These are phyloP conservation scores for Thecaphora thlaspeos DNA, from an alignment of 1,284 basidiomycete species.

Conservation along the genomic window DNA sequence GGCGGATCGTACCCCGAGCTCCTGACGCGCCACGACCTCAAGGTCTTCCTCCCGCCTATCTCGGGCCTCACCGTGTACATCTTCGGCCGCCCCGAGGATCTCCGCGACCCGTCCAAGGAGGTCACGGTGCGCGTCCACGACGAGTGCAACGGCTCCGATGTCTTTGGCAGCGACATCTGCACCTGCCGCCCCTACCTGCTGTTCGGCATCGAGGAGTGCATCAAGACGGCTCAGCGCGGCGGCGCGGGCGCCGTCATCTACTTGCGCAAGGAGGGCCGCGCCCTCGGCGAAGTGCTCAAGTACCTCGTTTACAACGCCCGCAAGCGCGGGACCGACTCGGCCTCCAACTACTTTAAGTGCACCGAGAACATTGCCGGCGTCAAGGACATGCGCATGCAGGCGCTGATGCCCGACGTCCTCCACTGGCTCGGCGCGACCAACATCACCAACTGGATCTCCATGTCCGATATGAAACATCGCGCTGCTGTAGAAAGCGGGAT, in stretches of 20 bases:
- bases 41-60: conserved; percentile 92
- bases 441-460: conserved; percentile 64
- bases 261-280: conserved; percentile 89
- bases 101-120: conserved; percentile 63
- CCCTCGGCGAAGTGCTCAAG: conserved; percentile 74
- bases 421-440: conserved; percentile 50
- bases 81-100: conserved; percentile 62
- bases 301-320: conserved; percentile 81
- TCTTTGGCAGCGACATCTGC: conserved; percentile 85
- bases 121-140: conserved; percentile 90
- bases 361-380: conserved; percentile 92
- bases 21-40: conserved; percentile 90
- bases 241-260: conserved; percentile 91
- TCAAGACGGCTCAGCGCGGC: conserved; percentile 78
- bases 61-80: conserved; percentile 90
- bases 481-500: conserved; percentile 78
- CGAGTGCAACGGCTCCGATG: conserved; percentile 83
- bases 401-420: conserved; percentile 90
- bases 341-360: conserved; percentile 88
- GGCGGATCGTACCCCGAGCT: conserved; percentile 96
- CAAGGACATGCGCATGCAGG: conserved; percentile 61
- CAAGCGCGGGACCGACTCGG: conserved; percentile 87
- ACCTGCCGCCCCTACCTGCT: conserved; percentile 86
- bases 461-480: conserved; percentile 95
- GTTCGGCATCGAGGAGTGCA: conserved; percentile 90